phyloP scores from a whole-genome alignment of 176 grass and related monocot species.

The Aegilops tauschii region DNA sequence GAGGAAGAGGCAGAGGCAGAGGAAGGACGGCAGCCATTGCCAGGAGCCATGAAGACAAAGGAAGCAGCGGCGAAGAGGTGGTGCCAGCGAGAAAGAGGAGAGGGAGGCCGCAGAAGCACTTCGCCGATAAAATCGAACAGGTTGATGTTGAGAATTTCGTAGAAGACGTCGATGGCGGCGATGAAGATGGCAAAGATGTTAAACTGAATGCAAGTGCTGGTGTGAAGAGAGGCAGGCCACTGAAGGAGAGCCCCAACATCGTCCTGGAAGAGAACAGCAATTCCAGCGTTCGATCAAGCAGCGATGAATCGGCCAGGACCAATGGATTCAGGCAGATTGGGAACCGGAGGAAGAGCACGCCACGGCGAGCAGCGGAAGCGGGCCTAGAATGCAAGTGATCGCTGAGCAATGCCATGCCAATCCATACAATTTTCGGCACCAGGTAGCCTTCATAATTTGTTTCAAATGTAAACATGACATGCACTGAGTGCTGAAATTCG shows the following conservation, averaged over 20 bases:
- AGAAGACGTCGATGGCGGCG: constrained; percentile 38
- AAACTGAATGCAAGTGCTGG: constrained; percentile 33
- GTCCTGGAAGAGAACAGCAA: constrained; percentile 41
- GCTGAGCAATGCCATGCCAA: no score
- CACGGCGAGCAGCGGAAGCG: constrained; percentile 63
- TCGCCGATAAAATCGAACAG: constrained; percentile 46
- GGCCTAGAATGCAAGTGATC: constrained; percentile 68
- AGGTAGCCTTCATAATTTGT: constrained; percentile 8
- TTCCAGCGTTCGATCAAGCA: constrained; percentile 39
- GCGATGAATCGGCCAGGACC: constrained; percentile 43
- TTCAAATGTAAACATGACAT: constrained; percentile 29
- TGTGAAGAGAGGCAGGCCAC: constrained; percentile 56
- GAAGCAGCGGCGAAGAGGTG: constrained; percentile 57
- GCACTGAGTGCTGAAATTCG: background rate
- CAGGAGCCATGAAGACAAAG: constrained; percentile 67
- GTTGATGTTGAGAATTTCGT: constrained; percentile 44
- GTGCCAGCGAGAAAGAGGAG: constrained; percentile 64
- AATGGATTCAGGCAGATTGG: constrained; percentile 67
- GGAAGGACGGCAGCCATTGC: constrained; percentile 44
- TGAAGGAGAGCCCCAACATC: constrained; percentile 46
- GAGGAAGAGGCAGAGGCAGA: constrained; percentile 79
- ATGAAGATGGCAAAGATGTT: constrained; percentile 35
- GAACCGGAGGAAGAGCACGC: constrained; percentile 69
- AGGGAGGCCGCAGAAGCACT: constrained; percentile 68
- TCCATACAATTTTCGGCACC: constrained; percentile 9